Percentiles rank a stretch among this genome's conserved stretches.
Evolutionary conservation across 257 asterid genomes (phyloP).

Genomic region (Solanum neorickii): DNA sequence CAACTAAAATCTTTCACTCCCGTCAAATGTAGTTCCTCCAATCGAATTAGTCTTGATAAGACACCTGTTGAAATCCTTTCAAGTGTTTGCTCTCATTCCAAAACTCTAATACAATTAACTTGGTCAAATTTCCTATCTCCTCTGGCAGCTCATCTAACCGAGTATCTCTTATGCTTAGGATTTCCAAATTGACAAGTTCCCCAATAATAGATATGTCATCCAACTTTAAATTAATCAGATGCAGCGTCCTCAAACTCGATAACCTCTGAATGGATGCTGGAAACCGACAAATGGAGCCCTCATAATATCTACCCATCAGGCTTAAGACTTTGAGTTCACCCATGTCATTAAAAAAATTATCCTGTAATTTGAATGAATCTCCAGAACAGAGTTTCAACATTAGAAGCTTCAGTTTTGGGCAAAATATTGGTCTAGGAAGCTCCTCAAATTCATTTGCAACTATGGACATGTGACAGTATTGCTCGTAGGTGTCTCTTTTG

Average conservation of each 20-base stretch:
- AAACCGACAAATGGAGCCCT: neutral
- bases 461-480: neutral
- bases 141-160: neutral
- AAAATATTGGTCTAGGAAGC: neutral
- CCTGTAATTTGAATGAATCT: neutral
- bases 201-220: neutral
- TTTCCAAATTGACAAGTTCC: neutral
- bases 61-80: neutral
- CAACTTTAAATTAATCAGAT: neutral
- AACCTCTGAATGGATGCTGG: neutral
- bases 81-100: neutral
- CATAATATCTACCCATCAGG: neutral
- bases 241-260: neutral
- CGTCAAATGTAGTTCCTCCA: neutral
- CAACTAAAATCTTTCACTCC: neutral
- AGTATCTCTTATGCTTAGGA: conserved; percentile 1
- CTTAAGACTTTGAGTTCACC: neutral
- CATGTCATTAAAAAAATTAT: neutral
- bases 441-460: neutral
- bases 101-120: neutral
- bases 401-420: neutral
- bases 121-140: neutral
- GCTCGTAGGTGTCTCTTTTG: neutral
- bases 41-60: neutral
- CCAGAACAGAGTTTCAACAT: neutral